These are phyloP conservation scores for Globisporangium recalcitrans DNA, from an alignment of 352 stramenopile species.

Conservation along the genomic window DNA sequence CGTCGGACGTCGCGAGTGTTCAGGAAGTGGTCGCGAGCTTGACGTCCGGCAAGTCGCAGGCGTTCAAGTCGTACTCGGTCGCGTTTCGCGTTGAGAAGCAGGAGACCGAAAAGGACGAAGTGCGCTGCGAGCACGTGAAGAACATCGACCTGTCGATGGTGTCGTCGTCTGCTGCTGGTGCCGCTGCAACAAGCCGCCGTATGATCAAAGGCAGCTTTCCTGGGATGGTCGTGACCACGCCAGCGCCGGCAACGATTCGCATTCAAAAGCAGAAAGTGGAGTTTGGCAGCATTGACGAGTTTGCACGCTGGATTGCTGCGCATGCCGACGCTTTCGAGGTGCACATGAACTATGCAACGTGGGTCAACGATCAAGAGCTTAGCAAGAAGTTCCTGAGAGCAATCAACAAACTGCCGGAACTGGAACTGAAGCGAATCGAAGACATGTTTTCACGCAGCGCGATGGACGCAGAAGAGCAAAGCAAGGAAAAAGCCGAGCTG, in stretches of 20 bases:
- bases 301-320: slow-evolving; percentile 21
- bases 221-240: slow-evolving; percentile 21
- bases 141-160: background rate
- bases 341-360: slow-evolving; percentile 5
- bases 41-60: background rate
- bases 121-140: slow-evolving; percentile 7
- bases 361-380: background rate
- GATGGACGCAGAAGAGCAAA: slow-evolving; percentile 8
- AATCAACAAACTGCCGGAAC: slow-evolving; percentile 18
- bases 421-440: slow-evolving; percentile 22
- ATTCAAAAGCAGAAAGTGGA: background rate
- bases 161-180: background rate
- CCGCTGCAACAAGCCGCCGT: slow-evolving; percentile 17
- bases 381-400: slow-evolving; percentile 18
- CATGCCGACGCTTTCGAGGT: slow-evolving; percentile 23
- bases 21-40: slow-evolving; percentile 3
- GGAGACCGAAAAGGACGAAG: slow-evolving; percentile 11
- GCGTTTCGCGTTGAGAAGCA: slow-evolving; percentile 15
- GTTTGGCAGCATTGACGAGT: slow-evolving; percentile 19
- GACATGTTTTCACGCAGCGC: slow-evolving; percentile 22
- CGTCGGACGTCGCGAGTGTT: slow-evolving; percentile 5
- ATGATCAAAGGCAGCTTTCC: slow-evolving; percentile 40
- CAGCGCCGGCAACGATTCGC: slow-evolving; percentile 24
- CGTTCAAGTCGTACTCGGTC: slow-evolving; percentile 17
- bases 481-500: slow-evolving; percentile 18